Percentiles rank a stretch among this genome's conserved stretches.
Evolutionary conservation across 2,329 filamentous ascomycete species (phyloP).

Genomic region (Ascochyta fabae): DNA sequence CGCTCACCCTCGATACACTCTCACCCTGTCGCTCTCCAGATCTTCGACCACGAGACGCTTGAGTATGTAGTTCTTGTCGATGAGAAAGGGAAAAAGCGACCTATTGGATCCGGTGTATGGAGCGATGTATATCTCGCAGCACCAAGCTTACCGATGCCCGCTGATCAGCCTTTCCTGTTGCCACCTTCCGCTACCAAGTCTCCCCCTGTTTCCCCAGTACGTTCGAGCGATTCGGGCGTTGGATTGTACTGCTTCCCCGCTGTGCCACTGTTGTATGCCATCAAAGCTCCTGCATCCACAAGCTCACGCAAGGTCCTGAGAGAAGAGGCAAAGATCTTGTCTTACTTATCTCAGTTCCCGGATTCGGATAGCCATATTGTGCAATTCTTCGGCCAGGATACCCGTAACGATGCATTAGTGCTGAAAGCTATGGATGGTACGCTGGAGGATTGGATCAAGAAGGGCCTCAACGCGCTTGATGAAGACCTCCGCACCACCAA

Average conservation of each 20-base stretch:
- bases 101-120: constrained; percentile 45
- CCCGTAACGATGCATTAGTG: constrained; percentile 37
- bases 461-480: constrained; percentile 36
- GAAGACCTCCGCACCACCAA: constrained; percentile 40
- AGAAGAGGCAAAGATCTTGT: constrained; percentile 43
- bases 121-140: constrained; percentile 47
- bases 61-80: constrained; percentile 38
- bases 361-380: constrained; percentile 35
- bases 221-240: constrained; percentile 25
- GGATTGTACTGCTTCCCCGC: constrained; percentile 14
- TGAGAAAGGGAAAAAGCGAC: constrained; percentile 33
- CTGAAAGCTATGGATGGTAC: constrained; percentile 43
- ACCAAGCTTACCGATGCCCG: constrained; percentile 26
- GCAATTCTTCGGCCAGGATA: constrained; percentile 44
- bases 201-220: constrained; percentile 39
- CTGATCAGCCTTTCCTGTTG: constrained; percentile 8
- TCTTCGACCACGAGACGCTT: constrained; percentile 31
- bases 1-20: constrained; percentile 27
- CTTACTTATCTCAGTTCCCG: constrained; percentile 40
- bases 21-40: constrained; percentile 29
- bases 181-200: constrained; percentile 23
- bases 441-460: constrained; percentile 42
- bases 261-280: constrained; percentile 37
- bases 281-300: constrained; percentile 42
- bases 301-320: constrained; percentile 40